phyloP scores from a whole-genome alignment of 129 eudicot genomes.

The Artemisia argyi region DNA sequence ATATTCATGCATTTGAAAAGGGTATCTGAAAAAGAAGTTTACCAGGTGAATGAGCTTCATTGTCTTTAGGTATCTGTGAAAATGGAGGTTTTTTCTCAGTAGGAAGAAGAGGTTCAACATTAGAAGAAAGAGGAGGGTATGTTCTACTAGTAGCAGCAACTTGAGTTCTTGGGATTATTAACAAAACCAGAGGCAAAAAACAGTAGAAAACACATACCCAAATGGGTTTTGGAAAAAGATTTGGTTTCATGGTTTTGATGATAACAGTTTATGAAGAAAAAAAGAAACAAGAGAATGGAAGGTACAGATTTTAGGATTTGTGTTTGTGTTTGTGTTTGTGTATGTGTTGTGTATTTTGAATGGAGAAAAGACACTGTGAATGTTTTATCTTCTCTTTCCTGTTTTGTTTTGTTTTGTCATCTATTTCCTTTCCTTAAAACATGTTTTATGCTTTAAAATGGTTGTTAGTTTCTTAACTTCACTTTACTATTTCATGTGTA shows the following conservation, averaged over 20 bases:
- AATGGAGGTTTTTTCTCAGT: constrained; percentile 72
- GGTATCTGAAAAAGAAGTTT: background rate
- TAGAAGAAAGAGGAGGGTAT: constrained; percentile 53
- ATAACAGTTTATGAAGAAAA: constrained; percentile 4
- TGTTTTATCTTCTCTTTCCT: constrained; percentile 20
- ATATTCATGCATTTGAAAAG: background rate
- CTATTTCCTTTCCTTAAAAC: background rate
- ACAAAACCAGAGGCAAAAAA: constrained; percentile 14
- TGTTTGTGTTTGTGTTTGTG: constrained; percentile 9
- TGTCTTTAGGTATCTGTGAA: constrained; percentile 49
- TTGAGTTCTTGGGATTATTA: constrained; percentile 25
- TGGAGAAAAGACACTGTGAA: background rate
- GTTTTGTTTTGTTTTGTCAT: constrained; percentile 14
- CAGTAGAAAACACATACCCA: constrained; percentile 49
- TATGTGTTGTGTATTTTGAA: background rate
- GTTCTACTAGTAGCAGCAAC: constrained; percentile 41
- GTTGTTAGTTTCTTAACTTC: too few species aligned
- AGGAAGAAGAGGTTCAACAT: constrained; percentile 76
- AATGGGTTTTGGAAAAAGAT: constrained; percentile 48
- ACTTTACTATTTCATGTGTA: too few species aligned
- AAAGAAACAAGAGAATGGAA: too few species aligned
- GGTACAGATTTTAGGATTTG: background rate
- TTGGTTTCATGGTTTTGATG: constrained; percentile 27
- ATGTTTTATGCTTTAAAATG: background rate
- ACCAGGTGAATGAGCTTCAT: constrained; percentile 75